Percentiles rank a stretch among this genome's conserved stretches.
Conservation (phyloP, 306 rosid species). For the Rosa lucieae region DNA sequence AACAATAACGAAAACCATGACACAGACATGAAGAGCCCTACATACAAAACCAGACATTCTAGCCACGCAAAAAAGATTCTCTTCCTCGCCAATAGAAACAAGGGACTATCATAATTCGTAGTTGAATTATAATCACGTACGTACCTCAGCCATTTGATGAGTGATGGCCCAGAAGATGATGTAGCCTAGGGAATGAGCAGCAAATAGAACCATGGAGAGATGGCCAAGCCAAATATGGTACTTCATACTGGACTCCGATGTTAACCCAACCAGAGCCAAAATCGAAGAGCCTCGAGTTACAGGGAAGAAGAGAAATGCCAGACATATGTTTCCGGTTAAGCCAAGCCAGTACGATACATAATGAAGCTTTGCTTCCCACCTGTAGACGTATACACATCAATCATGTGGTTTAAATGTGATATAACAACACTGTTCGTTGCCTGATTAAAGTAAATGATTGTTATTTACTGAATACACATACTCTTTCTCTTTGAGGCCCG, state of each 20-base stretch:
- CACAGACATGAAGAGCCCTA: not conserved
- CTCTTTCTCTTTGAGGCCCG: slow-evolving; percentile 38
- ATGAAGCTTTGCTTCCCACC: slow-evolving; percentile 68
- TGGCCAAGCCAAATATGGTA: slow-evolving; percentile 80
- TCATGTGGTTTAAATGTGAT: not conserved
- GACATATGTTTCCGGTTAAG: slow-evolving; percentile 63
- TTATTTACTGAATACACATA: slow-evolving; percentile 9
- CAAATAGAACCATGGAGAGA: slow-evolving; percentile 56
- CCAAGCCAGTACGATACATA: slow-evolving; percentile 67
- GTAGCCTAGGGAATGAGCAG: slow-evolving; percentile 51
- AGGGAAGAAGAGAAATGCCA: slow-evolving; percentile 83
- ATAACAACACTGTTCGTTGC: no score
- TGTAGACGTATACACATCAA: slow-evolving; percentile 10
- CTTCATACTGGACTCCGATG: slow-evolving; percentile 68
- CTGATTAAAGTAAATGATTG: not conserved
- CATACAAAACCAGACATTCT: not conserved
- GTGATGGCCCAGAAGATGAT: slow-evolving; percentile 61
- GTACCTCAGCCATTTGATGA: slow-evolving; percentile 50
- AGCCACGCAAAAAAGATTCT: not conserved
- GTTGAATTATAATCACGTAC: not conserved
- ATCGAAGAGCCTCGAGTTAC: slow-evolving; percentile 65
- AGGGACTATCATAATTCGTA: not conserved
- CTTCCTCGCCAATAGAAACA: not conserved
- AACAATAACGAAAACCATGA: not conserved
- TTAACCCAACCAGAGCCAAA: slow-evolving; percentile 55